Evolutionary conservation across 1,139 yeast genomes (phyloP), one percentile per base, ranked within the genome.

Genomic region (Pichia cactophila): DNA sequence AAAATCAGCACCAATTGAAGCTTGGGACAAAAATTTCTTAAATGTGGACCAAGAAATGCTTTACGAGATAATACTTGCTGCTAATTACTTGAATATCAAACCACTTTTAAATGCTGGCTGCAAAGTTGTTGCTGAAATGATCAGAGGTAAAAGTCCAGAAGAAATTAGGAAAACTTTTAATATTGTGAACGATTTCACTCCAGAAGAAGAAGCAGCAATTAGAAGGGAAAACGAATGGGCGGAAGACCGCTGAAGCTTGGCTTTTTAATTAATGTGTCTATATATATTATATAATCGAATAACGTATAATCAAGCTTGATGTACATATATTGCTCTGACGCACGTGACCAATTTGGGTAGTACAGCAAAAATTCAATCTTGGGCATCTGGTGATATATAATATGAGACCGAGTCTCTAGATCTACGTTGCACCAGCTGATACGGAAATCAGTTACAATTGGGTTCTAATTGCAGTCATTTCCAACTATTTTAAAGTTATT

Each of bases 171-270:
- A 88, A 86, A 87, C 95, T 1, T 94, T 94, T 74, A 94, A 94
- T 69, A 94, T 94, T 60, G 94, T 85, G 53, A 88, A 90, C 66
- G 98, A 94, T 68, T 92, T 94, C 69, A 86, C 95, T 40, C 96
- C 97, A 4, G 98, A 94, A 67, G 98, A 94, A 69, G 98, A 92
- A 71, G 96, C 95, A 45, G 97, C 96, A 50, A 92, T 94, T 59
- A 84, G 95, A 65, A 81, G 96, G 63, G 98, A 92, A 69, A 92
- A 92, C 66, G 98, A 92, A 68, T 92, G 98, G 98, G 98, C 98
- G 26, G 98, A 92, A 68, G 98, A 92, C 68, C 89, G 96, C 65
- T 89, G 67, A 67, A 14, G 23, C 23, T 23, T 23, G 23, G 5
- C 23, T 23, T 20, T 20, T 20, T 20, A 20, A 20, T 20, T 20